These are phyloP conservation scores for Kodamaea sagamina DNA, from an alignment of 805 yeast species.

Conservation along the genomic window DNA sequence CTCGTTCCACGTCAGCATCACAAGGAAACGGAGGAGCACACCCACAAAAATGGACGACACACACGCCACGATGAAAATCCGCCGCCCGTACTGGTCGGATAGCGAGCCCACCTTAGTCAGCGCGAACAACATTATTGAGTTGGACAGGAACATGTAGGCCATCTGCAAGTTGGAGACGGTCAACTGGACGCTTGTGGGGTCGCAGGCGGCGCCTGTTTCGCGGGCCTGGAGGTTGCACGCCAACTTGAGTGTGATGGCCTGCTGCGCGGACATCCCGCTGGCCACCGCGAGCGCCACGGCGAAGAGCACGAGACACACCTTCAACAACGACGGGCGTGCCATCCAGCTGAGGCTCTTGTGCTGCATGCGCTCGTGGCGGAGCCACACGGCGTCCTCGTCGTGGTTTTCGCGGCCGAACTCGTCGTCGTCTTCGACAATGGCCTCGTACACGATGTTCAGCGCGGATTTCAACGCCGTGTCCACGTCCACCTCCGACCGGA, in stretches of 20 bases:
- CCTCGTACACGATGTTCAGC: conserved; percentile 40
- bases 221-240: conserved; percentile 29
- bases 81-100: conserved; percentile 42
- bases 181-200: conserved; percentile 36
- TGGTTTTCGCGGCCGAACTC: conserved; percentile 33
- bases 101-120: conserved; percentile 51
- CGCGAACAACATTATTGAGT: conserved; percentile 51
- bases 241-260: conserved; percentile 32
- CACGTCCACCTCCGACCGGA: background rate
- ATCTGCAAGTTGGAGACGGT: conserved; percentile 53
- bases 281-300: conserved; percentile 44
- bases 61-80: conserved; percentile 26
- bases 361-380: conserved; percentile 35
- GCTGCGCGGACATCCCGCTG: conserved; percentile 44
- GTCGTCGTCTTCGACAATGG: conserved; percentile 39
- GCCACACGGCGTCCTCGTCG: conserved; percentile 49
- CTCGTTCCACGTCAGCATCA: conserved; percentile 26
- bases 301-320: conserved; percentile 47
- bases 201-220: conserved; percentile 24
- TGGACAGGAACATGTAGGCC: conserved; percentile 40
- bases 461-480: conserved; percentile 27
- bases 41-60: conserved; percentile 25
- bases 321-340: conserved; percentile 55
- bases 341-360: conserved; percentile 48
- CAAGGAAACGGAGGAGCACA: conserved; percentile 22